A percentile compares a stretch with the other conserved stretches of the same genome.
These are phyloP conservation scores for Trichoderma afroharzianum DNA, from an alignment of 2,329 filamentous ascomycete genomes.

Conservation along the genomic window DNA sequence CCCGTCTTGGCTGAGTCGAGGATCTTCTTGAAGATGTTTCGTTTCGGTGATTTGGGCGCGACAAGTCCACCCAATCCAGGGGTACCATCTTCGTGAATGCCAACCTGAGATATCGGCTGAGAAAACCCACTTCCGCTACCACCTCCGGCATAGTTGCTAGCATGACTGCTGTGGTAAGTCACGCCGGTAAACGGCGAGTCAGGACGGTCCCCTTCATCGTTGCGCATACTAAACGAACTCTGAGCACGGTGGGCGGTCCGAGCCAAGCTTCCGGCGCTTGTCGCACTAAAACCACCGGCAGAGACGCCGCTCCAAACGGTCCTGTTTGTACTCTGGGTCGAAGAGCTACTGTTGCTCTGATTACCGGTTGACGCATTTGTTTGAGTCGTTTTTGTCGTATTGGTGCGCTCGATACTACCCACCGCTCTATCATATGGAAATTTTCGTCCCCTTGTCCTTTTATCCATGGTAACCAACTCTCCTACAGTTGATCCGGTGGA, in stretches of 20 bases:
- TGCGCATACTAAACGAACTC: constrained; percentile 61
- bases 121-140: constrained; percentile 31
- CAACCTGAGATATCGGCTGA: constrained; percentile 62
- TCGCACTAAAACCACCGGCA: constrained; percentile 86
- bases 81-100: constrained; percentile 61
- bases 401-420: constrained; percentile 69
- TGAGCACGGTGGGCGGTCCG: constrained; percentile 65
- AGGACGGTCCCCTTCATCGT: constrained; percentile 53
- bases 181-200: constrained; percentile 69
- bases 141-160: constrained; percentile 42
- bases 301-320: constrained; percentile 94
- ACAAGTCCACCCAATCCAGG: constrained; percentile 75
- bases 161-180: constrained; percentile 90
- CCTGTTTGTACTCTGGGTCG: constrained; percentile 73
- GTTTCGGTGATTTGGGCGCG: constrained; percentile 72
- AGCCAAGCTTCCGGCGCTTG: constrained; percentile 89
- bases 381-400: constrained; percentile 82
- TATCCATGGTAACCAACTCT: constrained; percentile 38
- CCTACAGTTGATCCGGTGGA: constrained; percentile 53
- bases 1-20: constrained; percentile 92
- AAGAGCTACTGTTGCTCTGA: constrained; percentile 68
- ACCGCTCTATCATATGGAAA: constrained; percentile 75
- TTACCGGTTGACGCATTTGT: constrained; percentile 74
- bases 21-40: constrained; percentile 93
- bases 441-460: constrained; percentile 61